These are phyloP conservation scores for Rhypophila decipiens DNA, from an alignment of 495 filamentous ascomycete genomes.

Conservation along the genomic window DNA sequence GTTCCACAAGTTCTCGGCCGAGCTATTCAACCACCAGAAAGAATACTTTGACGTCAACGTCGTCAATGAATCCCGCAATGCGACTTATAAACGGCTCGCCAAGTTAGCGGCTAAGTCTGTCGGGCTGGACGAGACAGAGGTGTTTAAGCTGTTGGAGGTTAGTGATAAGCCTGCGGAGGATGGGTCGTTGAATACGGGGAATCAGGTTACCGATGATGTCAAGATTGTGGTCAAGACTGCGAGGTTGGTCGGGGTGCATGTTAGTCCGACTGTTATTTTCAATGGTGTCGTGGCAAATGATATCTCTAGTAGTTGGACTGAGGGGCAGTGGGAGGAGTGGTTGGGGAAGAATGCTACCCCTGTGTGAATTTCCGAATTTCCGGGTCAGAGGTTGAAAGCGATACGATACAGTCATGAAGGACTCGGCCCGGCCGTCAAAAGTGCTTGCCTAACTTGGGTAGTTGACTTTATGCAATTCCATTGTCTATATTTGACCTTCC, in stretches of 20 bases:
- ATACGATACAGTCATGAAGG: no score
- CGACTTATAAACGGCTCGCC: slow-evolving; percentile 74
- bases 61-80: slow-evolving; percentile 74
- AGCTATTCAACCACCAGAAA: slow-evolving; percentile 62
- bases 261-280: slow-evolving; percentile 84
- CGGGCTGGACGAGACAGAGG: slow-evolving; percentile 57
- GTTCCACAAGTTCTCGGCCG: slow-evolving; percentile 73
- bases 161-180: slow-evolving; percentile 53
- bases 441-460: no score
- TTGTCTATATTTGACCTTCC: no score
- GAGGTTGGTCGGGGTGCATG: slow-evolving; percentile 73
- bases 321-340: slow-evolving; percentile 81
- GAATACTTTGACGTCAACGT: slow-evolving; percentile 78
- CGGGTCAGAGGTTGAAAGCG: no score
- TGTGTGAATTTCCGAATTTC: no score
- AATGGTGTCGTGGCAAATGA: slow-evolving; percentile 74
- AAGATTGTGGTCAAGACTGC: slow-evolving; percentile 80
- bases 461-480: no score
- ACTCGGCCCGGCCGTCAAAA: no score
- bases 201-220: slow-evolving; percentile 74
- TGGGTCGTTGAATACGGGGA: slow-evolving; percentile 67
- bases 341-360: slow-evolving; percentile 70
- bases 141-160: slow-evolving; percentile 61
- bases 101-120: slow-evolving; percentile 54
- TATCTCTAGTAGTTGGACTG: slow-evolving; percentile 71